phyloP scores from a whole-genome alignment of 345 rosid genomes.

The Citrus unshiu region DNA sequence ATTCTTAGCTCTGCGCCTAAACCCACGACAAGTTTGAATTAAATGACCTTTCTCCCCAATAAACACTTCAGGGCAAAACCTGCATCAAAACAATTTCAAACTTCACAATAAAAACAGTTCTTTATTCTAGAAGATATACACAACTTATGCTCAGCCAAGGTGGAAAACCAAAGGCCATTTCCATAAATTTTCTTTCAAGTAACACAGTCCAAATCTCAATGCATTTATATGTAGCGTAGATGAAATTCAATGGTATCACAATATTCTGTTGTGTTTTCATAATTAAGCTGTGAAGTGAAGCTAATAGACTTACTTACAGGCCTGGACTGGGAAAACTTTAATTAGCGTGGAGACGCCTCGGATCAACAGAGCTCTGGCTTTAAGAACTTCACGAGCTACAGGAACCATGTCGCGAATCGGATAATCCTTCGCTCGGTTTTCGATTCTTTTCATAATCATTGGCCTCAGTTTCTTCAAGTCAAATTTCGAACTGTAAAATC shows the following conservation, averaged over 20 bases:
- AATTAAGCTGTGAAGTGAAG: background rate
- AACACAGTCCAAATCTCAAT: background rate
- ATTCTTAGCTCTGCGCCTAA: slow-evolving; percentile 50
- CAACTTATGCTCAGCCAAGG: background rate
- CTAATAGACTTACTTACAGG: slow-evolving; percentile 65
- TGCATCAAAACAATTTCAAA: slow-evolving; percentile 22
- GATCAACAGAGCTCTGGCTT: slow-evolving; percentile 45
- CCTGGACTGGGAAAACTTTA: slow-evolving; percentile 46
- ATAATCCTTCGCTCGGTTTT: slow-evolving; percentile 64
- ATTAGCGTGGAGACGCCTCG: slow-evolving; percentile 59
- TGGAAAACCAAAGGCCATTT: background rate
- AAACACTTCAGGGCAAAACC: slow-evolving; percentile 82
- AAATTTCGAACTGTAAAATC: slow-evolving; percentile 46
- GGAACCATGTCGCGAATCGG: slow-evolving; percentile 60
- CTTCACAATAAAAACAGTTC: background rate
- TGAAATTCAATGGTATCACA: background rate
- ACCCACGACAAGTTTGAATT: slow-evolving; percentile 75
- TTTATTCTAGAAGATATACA: background rate
- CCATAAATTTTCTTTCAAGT: background rate
- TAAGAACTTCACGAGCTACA: slow-evolving; percentile 62
- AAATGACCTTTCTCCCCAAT: slow-evolving; percentile 84
- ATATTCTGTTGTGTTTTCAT: background rate
- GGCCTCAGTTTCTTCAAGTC: slow-evolving; percentile 68
- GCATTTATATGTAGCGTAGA: background rate
- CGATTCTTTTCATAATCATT: slow-evolving; percentile 72